phyloP scores from a whole-genome alignment of 192 early-diverging fungal species.

The Coemansia umbellata region DNA sequence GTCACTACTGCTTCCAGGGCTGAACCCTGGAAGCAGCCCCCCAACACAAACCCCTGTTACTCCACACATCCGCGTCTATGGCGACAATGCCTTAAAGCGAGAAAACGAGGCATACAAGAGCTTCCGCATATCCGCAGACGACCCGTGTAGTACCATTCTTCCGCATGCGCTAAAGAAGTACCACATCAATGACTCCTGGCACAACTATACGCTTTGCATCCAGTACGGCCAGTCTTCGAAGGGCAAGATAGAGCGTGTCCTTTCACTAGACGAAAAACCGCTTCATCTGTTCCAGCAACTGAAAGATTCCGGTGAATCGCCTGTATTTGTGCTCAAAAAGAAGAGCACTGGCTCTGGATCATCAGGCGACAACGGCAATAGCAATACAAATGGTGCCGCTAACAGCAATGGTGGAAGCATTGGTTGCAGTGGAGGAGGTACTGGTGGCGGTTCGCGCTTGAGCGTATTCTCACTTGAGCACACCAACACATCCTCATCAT shows the following conservation, averaged over 20 bases:
- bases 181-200: constrained; percentile 84
- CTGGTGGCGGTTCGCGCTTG: constrained; percentile 29
- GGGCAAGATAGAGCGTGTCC: constrained; percentile 58
- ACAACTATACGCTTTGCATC: constrained; percentile 80
- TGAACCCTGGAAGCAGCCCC: constrained; percentile 13
- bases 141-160: constrained; percentile 83
- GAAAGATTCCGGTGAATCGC: constrained; percentile 64
- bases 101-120: constrained; percentile 79
- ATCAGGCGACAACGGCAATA: constrained; percentile 1
- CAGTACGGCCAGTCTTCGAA: constrained; percentile 55
- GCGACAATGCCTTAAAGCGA: constrained; percentile 64
- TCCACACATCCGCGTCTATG: constrained; percentile 76
- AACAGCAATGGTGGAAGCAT: not conserved
- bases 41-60: constrained; percentile 37
- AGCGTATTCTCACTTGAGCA: constrained; percentile 42
- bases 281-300: constrained; percentile 62
- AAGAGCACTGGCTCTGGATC: constrained; percentile 11
- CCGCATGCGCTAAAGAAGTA: constrained; percentile 85
- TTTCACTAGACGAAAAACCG: constrained; percentile 79
- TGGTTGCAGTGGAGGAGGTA: constrained; percentile 12
- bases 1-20: constrained; percentile 30
- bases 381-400: not conserved
- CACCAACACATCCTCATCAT: constrained; percentile 44
- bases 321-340: constrained; percentile 73
- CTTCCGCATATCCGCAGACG: constrained; percentile 75